Base-by-base conservation (phyloP, 164 flowering plant species). In the Liriodendron chinense region DNA sequence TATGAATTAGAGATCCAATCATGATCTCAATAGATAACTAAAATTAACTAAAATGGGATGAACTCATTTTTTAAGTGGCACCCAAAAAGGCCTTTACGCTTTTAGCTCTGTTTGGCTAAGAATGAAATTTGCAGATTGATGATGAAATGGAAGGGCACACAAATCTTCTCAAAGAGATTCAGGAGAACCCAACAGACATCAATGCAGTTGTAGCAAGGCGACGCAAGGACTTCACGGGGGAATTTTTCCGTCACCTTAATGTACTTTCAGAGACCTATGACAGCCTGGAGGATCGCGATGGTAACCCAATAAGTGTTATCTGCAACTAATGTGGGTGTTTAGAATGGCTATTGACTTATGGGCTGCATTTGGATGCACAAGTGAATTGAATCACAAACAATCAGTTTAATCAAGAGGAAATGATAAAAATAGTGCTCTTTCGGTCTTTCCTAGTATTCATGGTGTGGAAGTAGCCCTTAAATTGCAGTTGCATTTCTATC, bases 271-370 rank as follows among this genome's bases (percentile, higher is more conserved):
- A 95, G 76, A 85, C 86, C 3, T 79, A 82, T 76, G 92, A 95
- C 59, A 72, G 87, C 78, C 82, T 93, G 83, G 98, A 95, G 73
- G 98, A 95, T 64, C 91, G 94, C 69, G 98, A 95, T 82, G 93
- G 98, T 95, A 90, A 84, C 43, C 24, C n/a, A 74, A 62, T 61
- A 5, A 16, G 18, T 1, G 2, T 53, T 53, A 53, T 9, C 59
- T 53, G 16, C 59, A 53, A 13, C 18, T 53, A 16, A 53, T 12
- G 0, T 53, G 13, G 59, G 43, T 34, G 43, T 34, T 34, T 4
- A 4, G 43, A 4, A 34, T 7, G 5, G 43, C 43, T 34, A 34
- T 34, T 34, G 43, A 34, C 43, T 34, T 34, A 34, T 34, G 43
- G 43, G 43, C 43, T 34, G 43, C 7, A 7, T 34, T 34, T 34